A percentile compares a stretch with the other conserved stretches of the same genome.
Evolutionary conservation across 352 stramenopile genomes (phyloP).

Genomic region (Saprolegnia parasitica): DNA sequence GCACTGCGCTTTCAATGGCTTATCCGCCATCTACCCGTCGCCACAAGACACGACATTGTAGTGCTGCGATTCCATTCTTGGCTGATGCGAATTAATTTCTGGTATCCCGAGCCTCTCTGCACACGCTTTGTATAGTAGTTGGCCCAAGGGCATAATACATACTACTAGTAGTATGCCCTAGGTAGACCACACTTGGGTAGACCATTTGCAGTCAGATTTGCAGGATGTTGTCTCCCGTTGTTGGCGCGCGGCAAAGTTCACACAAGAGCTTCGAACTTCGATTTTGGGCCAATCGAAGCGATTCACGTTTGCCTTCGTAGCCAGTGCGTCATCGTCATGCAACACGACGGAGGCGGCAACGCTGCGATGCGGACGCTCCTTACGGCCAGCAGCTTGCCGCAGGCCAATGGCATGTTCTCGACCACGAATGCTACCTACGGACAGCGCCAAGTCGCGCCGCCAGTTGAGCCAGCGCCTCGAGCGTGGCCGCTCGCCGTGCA

Average conservation of each 20-base stretch:
- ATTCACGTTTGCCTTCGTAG: slow-evolving; percentile 1
- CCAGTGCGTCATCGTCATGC: slow-evolving; percentile 15
- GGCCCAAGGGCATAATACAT: too few species aligned
- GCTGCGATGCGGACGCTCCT: slow-evolving; percentile 9
- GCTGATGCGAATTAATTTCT: too few species aligned
- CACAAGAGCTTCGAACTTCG: not conserved
- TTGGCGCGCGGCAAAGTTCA: not conserved
- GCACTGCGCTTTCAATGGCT: not conserved
- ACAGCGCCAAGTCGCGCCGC: slow-evolving; percentile 5
- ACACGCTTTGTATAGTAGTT: too few species aligned
- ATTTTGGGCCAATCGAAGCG: not conserved
- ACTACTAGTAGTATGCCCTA: too few species aligned
- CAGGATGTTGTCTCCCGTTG: not conserved
- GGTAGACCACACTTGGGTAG: too few species aligned
- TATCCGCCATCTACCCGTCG: not conserved
- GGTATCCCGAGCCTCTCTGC: too few species aligned
- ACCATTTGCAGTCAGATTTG: too few species aligned
- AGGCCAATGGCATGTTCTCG: not conserved
- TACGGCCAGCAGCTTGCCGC: not conserved
- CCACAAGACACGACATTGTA: too few species aligned
- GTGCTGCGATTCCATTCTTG: too few species aligned
- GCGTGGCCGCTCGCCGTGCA: slow-evolving; percentile 19
- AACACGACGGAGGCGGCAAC: not conserved
- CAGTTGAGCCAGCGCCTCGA: not conserved
- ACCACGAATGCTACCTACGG: not conserved